Percentiles rank a stretch among this genome's conserved stretches.
These are phyloP conservation scores for Oryza coarctata DNA, from an alignment of 176 grass and related monocot species.

Conservation along the genomic window DNA sequence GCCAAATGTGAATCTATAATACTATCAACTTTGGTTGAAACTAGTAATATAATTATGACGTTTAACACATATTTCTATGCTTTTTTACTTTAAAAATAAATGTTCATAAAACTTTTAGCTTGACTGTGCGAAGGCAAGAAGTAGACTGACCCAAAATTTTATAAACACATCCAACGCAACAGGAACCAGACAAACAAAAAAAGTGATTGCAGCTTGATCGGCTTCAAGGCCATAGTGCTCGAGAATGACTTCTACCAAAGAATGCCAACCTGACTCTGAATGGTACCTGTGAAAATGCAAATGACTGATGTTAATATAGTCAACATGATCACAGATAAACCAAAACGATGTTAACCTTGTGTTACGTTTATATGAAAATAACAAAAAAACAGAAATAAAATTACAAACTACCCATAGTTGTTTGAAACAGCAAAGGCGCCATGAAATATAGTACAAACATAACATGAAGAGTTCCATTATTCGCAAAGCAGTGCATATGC, in stretches of 20 bases:
- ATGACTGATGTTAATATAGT: conserved; percentile 10
- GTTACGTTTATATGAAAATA: neutral
- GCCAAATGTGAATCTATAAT: conserved; percentile 8
- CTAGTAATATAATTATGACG: neutral
- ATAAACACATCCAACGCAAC: conserved; percentile 79
- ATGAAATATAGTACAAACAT: conserved; percentile 10
- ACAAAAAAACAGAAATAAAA: neutral
- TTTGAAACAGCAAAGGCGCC: neutral
- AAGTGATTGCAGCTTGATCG: conserved; percentile 71
- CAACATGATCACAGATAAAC: conserved; percentile 13
- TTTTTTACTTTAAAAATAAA: neutral
- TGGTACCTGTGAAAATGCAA: conserved; percentile 67
- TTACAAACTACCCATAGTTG: conserved; percentile 1
- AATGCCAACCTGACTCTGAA: conserved; percentile 85
- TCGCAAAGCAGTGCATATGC: neutral
- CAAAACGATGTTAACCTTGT: neutral
- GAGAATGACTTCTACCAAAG: conserved; percentile 68
- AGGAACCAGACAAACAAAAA: conserved; percentile 83
- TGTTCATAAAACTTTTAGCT: conserved; percentile 1
- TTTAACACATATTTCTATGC: neutral
- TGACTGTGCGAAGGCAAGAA: conserved; percentile 5
- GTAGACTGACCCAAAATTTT: conserved; percentile 76
- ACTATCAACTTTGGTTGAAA: neutral
- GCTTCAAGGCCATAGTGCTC: conserved; percentile 88
- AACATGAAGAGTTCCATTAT: neutral